phyloP scores from a whole-genome alignment of 2,329 filamentous ascomycete species.

The Cordyceps farinosa region DNA sequence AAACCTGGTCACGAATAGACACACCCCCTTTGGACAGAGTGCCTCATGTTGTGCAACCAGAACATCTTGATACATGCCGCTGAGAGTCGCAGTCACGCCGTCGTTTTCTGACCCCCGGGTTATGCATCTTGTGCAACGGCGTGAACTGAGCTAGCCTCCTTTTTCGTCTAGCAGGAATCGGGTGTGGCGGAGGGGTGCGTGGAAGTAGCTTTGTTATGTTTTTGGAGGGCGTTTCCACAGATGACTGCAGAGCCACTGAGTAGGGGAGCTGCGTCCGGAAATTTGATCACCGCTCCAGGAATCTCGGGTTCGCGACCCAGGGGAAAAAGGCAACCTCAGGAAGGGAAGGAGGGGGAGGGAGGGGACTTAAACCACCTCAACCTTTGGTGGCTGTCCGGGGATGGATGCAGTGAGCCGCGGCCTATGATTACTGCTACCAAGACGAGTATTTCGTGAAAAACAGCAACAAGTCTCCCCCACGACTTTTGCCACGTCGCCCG shows the following conservation, averaged over 20 bases:
- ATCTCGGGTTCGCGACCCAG: background rate
- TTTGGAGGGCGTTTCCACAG: constrained; percentile 1
- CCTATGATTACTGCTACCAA: background rate
- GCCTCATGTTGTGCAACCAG: constrained; percentile 6
- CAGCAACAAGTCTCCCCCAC: background rate
- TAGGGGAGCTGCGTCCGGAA: constrained; percentile 2
- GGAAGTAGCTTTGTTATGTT: background rate
- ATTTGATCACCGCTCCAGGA: background rate
- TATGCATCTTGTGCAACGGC: background rate
- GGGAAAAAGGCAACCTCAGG: background rate
- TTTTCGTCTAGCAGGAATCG: background rate
- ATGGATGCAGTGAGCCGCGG: background rate
- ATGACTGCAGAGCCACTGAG: constrained; percentile 9
- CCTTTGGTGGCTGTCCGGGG: constrained; percentile 1
- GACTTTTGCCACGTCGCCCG: background rate
- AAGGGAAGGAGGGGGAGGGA: background rate
- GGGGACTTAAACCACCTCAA: background rate
- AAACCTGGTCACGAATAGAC: background rate
- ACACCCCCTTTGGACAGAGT: background rate
- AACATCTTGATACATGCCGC: background rate
- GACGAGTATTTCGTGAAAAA: background rate
- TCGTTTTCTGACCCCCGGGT: background rate
- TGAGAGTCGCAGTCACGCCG: background rate
- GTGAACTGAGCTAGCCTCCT: background rate
- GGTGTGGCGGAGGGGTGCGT: constrained; percentile 4